Conservation (phyloP, 1,139 yeast genomes). For the Debaryomyces nepalensis region DNA sequence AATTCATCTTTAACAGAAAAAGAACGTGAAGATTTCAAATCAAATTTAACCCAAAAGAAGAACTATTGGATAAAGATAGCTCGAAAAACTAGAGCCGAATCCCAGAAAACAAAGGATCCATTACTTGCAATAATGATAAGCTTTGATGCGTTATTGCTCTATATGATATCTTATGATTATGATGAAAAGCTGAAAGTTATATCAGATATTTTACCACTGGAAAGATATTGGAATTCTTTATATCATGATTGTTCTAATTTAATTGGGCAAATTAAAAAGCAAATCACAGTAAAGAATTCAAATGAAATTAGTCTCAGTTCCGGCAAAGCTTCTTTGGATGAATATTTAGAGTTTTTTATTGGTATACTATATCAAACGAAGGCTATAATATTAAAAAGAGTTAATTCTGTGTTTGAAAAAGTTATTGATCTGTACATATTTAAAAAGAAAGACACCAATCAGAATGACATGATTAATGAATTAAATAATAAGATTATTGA, state of each 20-base stretch:
- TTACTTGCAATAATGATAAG: slow-evolving; percentile 31
- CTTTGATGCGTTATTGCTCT: slow-evolving; percentile 38
- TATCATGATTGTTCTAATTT: slow-evolving; percentile 32
- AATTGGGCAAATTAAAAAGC: slow-evolving; percentile 18
- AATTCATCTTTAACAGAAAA: neutral
- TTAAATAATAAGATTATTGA: slow-evolving; percentile 32
- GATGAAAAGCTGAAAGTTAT: slow-evolving; percentile 39
- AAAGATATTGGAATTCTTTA: slow-evolving; percentile 40
- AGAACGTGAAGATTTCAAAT: slow-evolving; percentile 8
- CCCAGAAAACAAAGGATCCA: slow-evolving; percentile 29
- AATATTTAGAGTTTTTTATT: slow-evolving; percentile 32
- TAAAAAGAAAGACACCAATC: slow-evolving; percentile 19
- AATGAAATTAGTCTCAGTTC: slow-evolving; percentile 19
- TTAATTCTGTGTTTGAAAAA: slow-evolving; percentile 31
- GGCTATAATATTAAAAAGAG: slow-evolving; percentile 35
- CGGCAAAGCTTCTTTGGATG: slow-evolving; percentile 26
- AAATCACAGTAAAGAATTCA: slow-evolving; percentile 19
- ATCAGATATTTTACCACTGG: slow-evolving; percentile 34
- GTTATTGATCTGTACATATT: slow-evolving; percentile 30
- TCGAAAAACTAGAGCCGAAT: slow-evolving; percentile 29
- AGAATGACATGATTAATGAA: slow-evolving; percentile 17
- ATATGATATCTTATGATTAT: slow-evolving; percentile 37
- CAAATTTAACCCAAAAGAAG: slow-evolving; percentile 7
- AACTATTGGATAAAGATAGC: slow-evolving; percentile 37
- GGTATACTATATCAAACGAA: slow-evolving; percentile 37